Evolutionary conservation across 2,329 filamentous ascomycete species (phyloP), one percentile per base, ranked within the genome.

Genomic region (Verticillium albo-atrum): DNA sequence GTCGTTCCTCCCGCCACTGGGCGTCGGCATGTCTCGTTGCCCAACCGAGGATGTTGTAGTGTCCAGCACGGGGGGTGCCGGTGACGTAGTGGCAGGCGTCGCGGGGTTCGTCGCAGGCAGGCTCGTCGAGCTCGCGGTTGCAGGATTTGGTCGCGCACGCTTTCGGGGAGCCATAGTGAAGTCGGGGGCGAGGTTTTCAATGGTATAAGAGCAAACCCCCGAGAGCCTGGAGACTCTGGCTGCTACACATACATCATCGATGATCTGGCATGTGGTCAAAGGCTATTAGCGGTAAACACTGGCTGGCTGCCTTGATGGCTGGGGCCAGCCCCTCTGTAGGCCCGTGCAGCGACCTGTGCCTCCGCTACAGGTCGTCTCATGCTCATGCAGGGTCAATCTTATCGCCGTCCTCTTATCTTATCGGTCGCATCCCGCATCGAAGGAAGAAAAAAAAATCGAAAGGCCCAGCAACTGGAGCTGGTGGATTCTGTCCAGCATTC

Each of bases 201-300:
- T 50, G n/a, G 23, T 50, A 23, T 12, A 14, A 79, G 57, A 75
- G 84, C 62, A 86, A 86, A 69, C 77, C 83, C n/a, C 67, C 86
- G 85, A 73, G 81, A 82, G 71, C 80, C 80, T 68, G 20, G 42
- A 25, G n/a, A 50, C 42, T 26, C 25, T n/a, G n/a, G n/a, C 42
- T 23, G n/a, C 23, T n/a, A 9, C 42, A 12, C n/a, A n/a, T 50
- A 50, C 42, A 50, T 50, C 42, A 50, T 50, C 42, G 42, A 50
- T 50, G 42, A 50, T 50, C 42, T 56, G 35, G 54, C 35, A 42
- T 42, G 34, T 37, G 34, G 54, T 37, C 54, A 56, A 47, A 47
- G 54, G 35, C 20, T 56, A 56, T 20, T 37, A 47, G n/a, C 34
- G 52, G 52, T 25, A 50, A 50, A 50, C 42, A 50, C 42, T 53